Evolutionary conservation across 2,329 filamentous ascomycete species (phyloP).

Genomic region (Cercospora janseana): DNA sequence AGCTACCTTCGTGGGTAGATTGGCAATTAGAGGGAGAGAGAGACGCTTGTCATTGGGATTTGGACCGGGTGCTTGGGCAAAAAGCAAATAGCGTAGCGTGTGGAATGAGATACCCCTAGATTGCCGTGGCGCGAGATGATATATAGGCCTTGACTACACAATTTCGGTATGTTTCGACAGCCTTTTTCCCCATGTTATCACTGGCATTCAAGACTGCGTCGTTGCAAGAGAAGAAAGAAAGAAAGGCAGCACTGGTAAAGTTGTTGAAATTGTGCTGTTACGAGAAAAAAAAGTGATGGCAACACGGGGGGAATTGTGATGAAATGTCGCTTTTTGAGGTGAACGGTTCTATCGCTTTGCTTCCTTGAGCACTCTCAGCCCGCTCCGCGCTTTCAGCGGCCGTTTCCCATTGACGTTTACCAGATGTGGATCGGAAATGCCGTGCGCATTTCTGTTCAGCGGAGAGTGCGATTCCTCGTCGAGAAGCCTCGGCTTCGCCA

Average conservation of each 20-base stretch:
- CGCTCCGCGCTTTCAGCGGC: background rate
- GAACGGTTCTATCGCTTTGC: background rate
- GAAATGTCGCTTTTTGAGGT: too few species aligned
- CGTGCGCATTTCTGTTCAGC: too few species aligned
- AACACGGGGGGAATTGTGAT: too few species aligned
- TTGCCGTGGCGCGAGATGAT: background rate
- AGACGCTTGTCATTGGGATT: too few species aligned
- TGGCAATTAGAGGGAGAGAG: conserved; percentile 7
- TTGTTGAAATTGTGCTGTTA: too few species aligned
- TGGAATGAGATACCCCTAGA: background rate
- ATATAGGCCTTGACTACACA: background rate
- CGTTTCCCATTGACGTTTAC: conserved; percentile 9
- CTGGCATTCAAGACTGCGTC: background rate
- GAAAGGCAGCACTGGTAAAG: too few species aligned
- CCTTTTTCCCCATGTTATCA: background rate
- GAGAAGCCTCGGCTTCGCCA: conserved; percentile 19
- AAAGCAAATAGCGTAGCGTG: background rate
- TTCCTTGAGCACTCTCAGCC: conserved; percentile 6
- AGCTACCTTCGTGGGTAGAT: conserved; percentile 38
- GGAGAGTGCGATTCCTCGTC: conserved; percentile 5
- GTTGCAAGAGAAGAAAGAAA: too few species aligned
- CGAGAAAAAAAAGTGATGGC: too few species aligned
- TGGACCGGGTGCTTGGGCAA: background rate
- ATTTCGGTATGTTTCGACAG: background rate
- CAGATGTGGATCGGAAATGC: background rate